Conservation (phyloP, 1,139 yeast species). For the Candida sp. region DNA sequence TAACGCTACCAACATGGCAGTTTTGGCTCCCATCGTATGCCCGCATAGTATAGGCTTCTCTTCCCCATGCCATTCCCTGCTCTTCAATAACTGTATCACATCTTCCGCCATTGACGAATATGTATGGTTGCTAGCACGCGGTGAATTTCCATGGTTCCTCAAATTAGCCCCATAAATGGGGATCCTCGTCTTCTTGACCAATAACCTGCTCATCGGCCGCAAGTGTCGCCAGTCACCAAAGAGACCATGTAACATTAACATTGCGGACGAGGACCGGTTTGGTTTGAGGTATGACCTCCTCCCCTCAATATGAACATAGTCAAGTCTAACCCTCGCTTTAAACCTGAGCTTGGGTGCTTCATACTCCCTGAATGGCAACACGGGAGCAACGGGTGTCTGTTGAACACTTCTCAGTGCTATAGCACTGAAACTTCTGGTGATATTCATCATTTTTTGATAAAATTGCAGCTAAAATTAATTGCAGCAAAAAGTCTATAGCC, state of each 20-base stretch:
- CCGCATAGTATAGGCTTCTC: slow-evolving; percentile 36
- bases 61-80: slow-evolving; percentile 15
- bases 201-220: slow-evolving; percentile 29
- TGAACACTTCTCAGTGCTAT: no score
- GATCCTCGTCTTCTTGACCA: slow-evolving; percentile 24
- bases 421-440: no score
- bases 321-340: no score
- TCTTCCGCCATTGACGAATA: slow-evolving; percentile 44
- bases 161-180: slow-evolving; percentile 44
- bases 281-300: no score
- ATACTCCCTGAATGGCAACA: no score
- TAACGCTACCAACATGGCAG: slow-evolving; percentile 44
- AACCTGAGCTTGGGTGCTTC: no score
- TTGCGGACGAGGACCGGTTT: slow-evolving; percentile 21
- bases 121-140: slow-evolving; percentile 40
- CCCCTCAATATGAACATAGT: no score
- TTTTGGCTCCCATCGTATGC: slow-evolving; percentile 55
- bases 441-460: no score
- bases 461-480: no score
- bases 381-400: no score
- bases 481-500: no score
- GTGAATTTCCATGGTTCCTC: slow-evolving; percentile 52
- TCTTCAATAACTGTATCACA: slow-evolving; percentile 18
- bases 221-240: slow-evolving; percentile 46
- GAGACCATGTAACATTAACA: slow-evolving; percentile 47